These are phyloP conservation scores for Cordyceps farinosa DNA, from an alignment of 2,329 filamentous ascomycete genomes.

Conservation along the genomic window DNA sequence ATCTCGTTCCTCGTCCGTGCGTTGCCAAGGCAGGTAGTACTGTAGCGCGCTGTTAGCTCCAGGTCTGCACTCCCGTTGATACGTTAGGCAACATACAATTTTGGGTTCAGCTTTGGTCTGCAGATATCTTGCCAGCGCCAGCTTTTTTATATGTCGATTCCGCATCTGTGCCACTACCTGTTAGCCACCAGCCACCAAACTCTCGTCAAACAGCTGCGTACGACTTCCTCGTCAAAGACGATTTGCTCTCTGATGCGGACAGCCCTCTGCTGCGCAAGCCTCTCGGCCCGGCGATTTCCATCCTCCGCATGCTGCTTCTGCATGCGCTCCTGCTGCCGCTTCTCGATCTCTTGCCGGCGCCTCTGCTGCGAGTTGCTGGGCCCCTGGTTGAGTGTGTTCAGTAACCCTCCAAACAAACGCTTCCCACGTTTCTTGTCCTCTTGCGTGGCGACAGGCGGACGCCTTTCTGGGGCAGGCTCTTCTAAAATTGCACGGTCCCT, in stretches of 20 bases:
- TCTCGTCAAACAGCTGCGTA: slow-evolving; percentile 44
- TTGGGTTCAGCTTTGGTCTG: slow-evolving; percentile 67
- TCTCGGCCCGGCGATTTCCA: slow-evolving; percentile 63
- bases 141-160: slow-evolving; percentile 67
- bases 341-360: slow-evolving; percentile 76
- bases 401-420: slow-evolving; percentile 78
- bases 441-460: slow-evolving; percentile 30
- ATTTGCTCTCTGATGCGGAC: slow-evolving; percentile 67
- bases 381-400: slow-evolving; percentile 74
- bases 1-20: slow-evolving; percentile 64
- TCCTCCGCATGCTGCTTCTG: slow-evolving; percentile 70
- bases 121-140: slow-evolving; percentile 69
- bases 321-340: slow-evolving; percentile 72
- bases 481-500: background rate
- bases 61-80: background rate
- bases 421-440: slow-evolving; percentile 84
- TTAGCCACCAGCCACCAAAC: slow-evolving; percentile 19
- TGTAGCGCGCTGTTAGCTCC: slow-evolving; percentile 32
- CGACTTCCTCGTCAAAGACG: slow-evolving; percentile 71
- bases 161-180: slow-evolving; percentile 59
- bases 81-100: slow-evolving; percentile 56
- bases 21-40: slow-evolving; percentile 85
- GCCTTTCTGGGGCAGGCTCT: background rate
- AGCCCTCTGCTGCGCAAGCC: slow-evolving; percentile 57
- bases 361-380: slow-evolving; percentile 59